phyloP scores from a whole-genome alignment of 257 asterid genomes.

The Solanum chilense region DNA sequence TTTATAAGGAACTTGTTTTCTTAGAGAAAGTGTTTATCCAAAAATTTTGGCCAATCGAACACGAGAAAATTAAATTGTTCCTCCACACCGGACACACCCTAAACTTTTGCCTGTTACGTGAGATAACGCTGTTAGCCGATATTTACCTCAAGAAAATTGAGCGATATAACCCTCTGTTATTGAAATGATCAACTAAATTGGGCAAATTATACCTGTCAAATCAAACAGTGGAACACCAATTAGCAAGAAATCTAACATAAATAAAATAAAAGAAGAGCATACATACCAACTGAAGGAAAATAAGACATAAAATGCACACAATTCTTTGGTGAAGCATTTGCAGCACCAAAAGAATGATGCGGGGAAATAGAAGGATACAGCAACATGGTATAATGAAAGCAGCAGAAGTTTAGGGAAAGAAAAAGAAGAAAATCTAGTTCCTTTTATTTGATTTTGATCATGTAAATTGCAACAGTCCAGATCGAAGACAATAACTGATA shows the following conservation, averaged over 20 bases:
- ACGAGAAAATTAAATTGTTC: not conserved
- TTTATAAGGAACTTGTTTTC: not conserved
- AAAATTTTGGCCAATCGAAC: not conserved
- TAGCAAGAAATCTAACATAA: not conserved
- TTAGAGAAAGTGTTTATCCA: not conserved
- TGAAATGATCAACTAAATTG: slow-evolving; percentile 83
- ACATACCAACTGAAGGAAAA: not conserved
- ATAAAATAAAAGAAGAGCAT: not conserved
- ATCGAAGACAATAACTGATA: not conserved
- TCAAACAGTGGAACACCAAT: not conserved
- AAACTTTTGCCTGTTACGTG: not conserved
- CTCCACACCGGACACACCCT: not conserved
- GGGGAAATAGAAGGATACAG: not conserved
- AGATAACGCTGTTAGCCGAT: not conserved
- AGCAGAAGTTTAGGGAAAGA: not conserved
- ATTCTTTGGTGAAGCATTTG: not conserved
- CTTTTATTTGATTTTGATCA: not conserved
- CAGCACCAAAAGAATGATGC: not conserved
- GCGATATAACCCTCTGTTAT: slow-evolving; percentile 83
- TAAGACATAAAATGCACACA: not conserved
- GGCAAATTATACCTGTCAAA: slow-evolving; percentile 63
- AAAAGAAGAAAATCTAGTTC: not conserved
- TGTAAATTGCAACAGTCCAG: not conserved
- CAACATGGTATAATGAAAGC: not conserved
- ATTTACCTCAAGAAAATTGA: slow-evolving; percentile 78